These are phyloP conservation scores for Saccharum spontaneum DNA, from an alignment of 176 grass and related monocot species.

Conservation along the genomic window DNA sequence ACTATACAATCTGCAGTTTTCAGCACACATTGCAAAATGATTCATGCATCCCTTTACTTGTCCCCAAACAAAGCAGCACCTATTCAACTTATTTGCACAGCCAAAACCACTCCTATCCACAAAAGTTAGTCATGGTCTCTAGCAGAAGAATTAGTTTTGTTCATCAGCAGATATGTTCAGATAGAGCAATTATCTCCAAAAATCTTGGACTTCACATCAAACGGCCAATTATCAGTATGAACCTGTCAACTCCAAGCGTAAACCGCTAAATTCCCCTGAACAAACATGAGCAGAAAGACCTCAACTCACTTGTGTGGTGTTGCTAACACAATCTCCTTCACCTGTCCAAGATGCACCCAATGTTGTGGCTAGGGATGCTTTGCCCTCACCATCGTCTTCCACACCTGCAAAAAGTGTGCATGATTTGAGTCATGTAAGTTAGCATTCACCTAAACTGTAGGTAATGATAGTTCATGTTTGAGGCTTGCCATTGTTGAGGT, in stretches of 20 bases:
- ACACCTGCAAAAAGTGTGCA: neutral
- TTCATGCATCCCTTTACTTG: no score
- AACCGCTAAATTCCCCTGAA: neutral
- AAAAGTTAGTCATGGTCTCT: no score
- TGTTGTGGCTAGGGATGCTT: neutral
- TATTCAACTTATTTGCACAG: no score
- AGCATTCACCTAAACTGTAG: conserved; percentile 16
- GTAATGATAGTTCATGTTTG: conserved; percentile 1
- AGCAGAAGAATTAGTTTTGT: no score
- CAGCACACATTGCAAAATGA: no score
- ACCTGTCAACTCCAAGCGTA: neutral
- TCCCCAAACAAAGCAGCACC: no score
- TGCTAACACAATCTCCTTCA: neutral
- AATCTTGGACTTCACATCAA: neutral
- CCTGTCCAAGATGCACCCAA: neutral
- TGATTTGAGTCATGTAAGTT: conserved; percentile 10
- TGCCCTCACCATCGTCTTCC: neutral
- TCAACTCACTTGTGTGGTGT: neutral
- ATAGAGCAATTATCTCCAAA: neutral
- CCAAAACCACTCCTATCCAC: no score
- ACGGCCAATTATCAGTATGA: neutral
- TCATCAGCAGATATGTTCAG: no score
- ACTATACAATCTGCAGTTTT: no score
- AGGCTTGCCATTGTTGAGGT: conserved; percentile 39
- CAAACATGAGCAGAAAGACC: neutral